Conservation (phyloP, 2,329 filamentous ascomycete species). For the Lachnellula subtilissima region DNA sequence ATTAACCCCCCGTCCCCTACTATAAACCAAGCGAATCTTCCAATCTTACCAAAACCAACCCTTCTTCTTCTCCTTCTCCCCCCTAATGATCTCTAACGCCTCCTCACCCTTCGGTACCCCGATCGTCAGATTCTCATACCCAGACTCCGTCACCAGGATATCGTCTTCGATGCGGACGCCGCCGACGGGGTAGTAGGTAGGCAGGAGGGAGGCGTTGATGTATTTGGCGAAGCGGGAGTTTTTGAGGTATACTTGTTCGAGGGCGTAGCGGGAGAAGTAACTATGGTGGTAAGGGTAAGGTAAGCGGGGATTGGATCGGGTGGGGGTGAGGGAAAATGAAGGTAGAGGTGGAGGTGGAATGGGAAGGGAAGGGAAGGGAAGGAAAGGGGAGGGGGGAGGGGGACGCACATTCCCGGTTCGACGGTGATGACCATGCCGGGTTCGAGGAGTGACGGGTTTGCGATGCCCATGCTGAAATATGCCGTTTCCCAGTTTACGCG, state of each 20-base stretch:
- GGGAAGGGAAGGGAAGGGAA: neutral
- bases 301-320: no score
- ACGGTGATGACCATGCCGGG: constrained; percentile 70
- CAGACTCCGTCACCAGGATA: constrained; percentile 71
- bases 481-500: constrained; percentile 10
- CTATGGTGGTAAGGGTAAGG: constrained; percentile 33
- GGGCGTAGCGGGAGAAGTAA: constrained; percentile 71
- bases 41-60: constrained; percentile 21
- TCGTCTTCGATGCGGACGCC: constrained; percentile 93
- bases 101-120: constrained; percentile 70
- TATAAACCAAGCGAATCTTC: no score
- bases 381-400: neutral
- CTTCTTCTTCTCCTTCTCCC: constrained; percentile 7
- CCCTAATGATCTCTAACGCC: constrained; percentile 56
- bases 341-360: neutral
- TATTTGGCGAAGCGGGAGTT: constrained; percentile 54
- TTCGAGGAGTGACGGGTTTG: constrained; percentile 37
- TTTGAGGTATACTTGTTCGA: constrained; percentile 63
- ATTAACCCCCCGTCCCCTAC: no score
- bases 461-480: constrained; percentile 12
- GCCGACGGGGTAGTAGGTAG: constrained; percentile 71
- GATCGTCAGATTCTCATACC: constrained; percentile 76
- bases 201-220: constrained; percentile 61
- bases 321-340: neutral
- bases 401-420: constrained; percentile 64